These are phyloP conservation scores for Diplodia corticola DNA, from an alignment of 2,329 filamentous ascomycete genomes.

Conservation along the genomic window DNA sequence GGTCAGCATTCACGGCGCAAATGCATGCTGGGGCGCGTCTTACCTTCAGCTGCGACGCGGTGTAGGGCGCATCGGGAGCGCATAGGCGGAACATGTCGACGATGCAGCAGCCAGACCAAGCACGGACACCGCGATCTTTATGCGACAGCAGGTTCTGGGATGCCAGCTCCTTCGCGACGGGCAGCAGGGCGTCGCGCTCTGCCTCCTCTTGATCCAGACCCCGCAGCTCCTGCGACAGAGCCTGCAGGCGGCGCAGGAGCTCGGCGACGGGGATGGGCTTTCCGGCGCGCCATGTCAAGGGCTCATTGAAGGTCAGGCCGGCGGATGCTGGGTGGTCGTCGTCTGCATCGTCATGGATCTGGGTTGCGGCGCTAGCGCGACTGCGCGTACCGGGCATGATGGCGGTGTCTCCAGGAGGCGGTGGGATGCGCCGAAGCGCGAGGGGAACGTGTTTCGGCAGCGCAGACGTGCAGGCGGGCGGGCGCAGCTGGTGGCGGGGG, in stretches of 20 bases:
- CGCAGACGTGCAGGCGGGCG: background rate
- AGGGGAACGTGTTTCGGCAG: background rate
- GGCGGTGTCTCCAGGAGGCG: constrained; percentile 18
- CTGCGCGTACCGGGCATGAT: constrained; percentile 34
- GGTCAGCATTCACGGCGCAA: constrained; percentile 15
- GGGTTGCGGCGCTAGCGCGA: constrained; percentile 40
- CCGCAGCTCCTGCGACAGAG: constrained; percentile 77
- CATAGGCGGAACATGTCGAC: constrained; percentile 92
- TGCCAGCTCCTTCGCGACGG: constrained; percentile 82
- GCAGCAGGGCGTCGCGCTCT: constrained; percentile 77
- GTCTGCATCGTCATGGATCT: constrained; percentile 28
- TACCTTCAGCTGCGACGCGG: constrained; percentile 85
- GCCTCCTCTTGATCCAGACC: constrained; percentile 85
- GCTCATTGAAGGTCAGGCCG: constrained; percentile 74
- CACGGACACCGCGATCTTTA: constrained; percentile 90
- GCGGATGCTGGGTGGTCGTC: constrained; percentile 7
- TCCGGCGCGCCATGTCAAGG: constrained; percentile 87
- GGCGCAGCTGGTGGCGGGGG: background rate
- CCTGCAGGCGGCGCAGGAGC: constrained; percentile 76
- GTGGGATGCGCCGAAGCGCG: constrained; percentile 21
- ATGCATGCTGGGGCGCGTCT: constrained; percentile 27
- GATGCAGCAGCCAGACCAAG: constrained; percentile 83
- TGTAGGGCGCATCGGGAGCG: constrained; percentile 93
- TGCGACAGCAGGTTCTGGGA: constrained; percentile 80
- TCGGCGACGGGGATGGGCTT: constrained; percentile 83